Evolutionary conservation across 2,329 filamentous ascomycete genomes (phyloP), one percentile per base, ranked within the genome.

Genomic region (Pseudocercospora vitis): DNA sequence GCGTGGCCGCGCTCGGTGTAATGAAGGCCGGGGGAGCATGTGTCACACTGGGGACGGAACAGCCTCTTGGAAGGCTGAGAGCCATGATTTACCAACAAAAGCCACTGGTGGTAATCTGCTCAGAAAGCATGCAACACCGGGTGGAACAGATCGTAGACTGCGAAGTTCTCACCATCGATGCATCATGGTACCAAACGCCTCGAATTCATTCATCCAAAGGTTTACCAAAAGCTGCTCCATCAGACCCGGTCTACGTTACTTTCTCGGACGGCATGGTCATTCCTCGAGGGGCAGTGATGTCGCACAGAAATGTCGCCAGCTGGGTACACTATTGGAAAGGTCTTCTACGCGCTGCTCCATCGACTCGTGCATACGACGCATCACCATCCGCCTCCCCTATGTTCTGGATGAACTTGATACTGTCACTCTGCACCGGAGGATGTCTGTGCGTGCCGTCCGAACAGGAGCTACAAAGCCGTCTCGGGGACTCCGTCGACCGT

Each of bases 1-100:
- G 57, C 28, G 63, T 68, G 9, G 58, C 54, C 28, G 56, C 63
- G 19, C 50, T 63, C 37, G 65, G 57, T 28, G 52, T 59, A 5
- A 62, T 70, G 61, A 68, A 69, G 49, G 64, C 62, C 8, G 68
- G 68, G 26, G 64, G 52, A 9, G 60, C 61, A 14, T 62, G 63
- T 24, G 60, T 32, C 40, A 7, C 52, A 47, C 14, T 40, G 18
- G 35, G 23, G 16, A 16, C 23, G 14, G 40, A 33, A n/a, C 52
- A 55, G 21, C 52, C 52, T 33, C 12, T 2, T 14, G 12, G 12
- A 8, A 12, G 12, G 9, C 19, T 29, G 40, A 45, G 19, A 26
- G 19, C 21, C 24, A 45, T 45, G 12, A 2, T 45, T 12, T 6
- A 29, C n/a, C 24, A 26, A 12, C 14, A n/a, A 16, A 28, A 12